Conservation (phyloP, 345 rosid genomes). For the Gossypium bickii region DNA sequence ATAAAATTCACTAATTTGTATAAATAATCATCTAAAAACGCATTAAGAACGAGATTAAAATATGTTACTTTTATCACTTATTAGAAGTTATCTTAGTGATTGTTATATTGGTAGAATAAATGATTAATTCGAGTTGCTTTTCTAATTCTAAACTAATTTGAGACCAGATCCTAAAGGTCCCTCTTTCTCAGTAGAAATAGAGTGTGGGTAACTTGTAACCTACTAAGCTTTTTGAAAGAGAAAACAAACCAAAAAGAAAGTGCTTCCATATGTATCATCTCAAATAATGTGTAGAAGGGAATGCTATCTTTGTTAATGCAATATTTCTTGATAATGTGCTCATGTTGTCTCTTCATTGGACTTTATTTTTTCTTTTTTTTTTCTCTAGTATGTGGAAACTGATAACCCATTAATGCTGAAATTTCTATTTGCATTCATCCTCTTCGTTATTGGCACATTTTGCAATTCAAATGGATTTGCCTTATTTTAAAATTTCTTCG, state of each 20-base stretch:
- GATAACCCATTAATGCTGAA: not conserved
- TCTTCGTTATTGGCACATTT: not conserved
- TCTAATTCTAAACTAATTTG: not conserved
- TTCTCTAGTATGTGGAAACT: not conserved
- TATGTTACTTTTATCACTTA: no score
- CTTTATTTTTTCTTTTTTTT: not conserved
- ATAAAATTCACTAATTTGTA: no score
- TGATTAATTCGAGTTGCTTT: not conserved
- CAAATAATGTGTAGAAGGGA: not conserved
- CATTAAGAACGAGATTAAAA: no score
- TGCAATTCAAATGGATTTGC: slow-evolving; percentile 6
- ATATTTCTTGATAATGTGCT: not conserved
- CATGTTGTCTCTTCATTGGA: not conserved
- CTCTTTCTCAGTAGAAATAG: not conserved
- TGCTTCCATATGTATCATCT: not conserved
- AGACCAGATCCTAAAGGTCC: not conserved
- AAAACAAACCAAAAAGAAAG: not conserved
- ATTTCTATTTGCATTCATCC: not conserved
- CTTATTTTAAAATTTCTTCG: not conserved
- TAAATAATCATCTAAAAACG: no score
- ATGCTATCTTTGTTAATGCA: not conserved
- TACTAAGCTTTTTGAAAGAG: not conserved
- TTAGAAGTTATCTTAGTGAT: not conserved
- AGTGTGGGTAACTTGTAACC: no score
- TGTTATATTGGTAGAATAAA: not conserved